Conservation (phyloP, 2,329 filamentous ascomycete genomes). For the Pseudogymnoascus sp. region DNA sequence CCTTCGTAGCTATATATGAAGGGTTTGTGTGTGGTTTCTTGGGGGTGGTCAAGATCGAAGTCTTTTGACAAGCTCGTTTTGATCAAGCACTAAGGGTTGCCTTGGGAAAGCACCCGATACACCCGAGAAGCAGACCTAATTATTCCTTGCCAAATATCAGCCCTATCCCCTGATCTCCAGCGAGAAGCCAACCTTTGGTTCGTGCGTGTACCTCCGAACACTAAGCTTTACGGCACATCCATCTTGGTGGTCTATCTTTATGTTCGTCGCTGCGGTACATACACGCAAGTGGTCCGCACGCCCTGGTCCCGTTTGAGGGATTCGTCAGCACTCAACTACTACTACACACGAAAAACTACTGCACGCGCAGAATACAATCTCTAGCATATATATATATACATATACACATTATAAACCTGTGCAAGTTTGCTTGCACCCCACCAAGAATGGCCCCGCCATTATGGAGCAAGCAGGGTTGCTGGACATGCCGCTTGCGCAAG, state of each 20-base stretch:
- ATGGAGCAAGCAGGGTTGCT: constrained; percentile 43
- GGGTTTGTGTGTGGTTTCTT: no score
- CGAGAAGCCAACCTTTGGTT: no score
- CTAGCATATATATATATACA: background rate
- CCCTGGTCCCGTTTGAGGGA: background rate
- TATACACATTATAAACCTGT: background rate
- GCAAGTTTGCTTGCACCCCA: background rate
- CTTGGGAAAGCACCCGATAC: no score
- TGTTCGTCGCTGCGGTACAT: background rate
- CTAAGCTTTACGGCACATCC: background rate
- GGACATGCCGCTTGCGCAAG: constrained; percentile 55
- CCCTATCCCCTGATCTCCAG: no score
- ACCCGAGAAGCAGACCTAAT: no score
- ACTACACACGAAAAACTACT: no score
- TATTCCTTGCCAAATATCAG: no score
- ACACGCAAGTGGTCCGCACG: background rate
- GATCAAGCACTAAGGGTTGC: no score
- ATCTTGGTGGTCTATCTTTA: background rate
- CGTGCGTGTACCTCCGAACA: background rate
- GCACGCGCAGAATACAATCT: background rate
- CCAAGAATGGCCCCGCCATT: constrained; percentile 18
- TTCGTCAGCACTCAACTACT: background rate
- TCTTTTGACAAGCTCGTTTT: no score
- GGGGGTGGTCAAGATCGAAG: no score
- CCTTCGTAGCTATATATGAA: no score